Conservation (phyloP, 768 basidiomycete species). For the Auriscalpium orientale region DNA sequence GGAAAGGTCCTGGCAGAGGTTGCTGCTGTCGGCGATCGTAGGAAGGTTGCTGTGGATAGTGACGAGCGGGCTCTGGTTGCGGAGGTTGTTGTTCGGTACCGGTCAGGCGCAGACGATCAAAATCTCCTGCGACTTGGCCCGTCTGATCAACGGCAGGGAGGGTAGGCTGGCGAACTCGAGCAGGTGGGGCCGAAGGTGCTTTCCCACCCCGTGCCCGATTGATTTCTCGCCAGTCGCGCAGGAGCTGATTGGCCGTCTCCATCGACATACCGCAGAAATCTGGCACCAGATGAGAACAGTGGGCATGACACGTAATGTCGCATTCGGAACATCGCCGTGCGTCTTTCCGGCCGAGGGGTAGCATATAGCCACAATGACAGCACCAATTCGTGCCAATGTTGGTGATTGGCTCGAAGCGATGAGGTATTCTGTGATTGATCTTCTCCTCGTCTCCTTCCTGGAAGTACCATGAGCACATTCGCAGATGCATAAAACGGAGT, state of each 20-base stretch:
- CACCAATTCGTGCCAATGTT: slow-evolving; percentile 99
- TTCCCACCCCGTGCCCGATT: slow-evolving; percentile 59
- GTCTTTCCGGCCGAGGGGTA: slow-evolving; percentile 95
- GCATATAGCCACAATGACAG: slow-evolving; percentile 98
- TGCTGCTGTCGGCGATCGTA: slow-evolving; percentile 15
- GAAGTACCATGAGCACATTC: background rate
- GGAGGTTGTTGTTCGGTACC: slow-evolving; percentile 16
- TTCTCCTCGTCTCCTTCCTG: slow-evolving; percentile 97
- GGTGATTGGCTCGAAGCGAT: slow-evolving; percentile 94
- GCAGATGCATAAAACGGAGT: background rate
- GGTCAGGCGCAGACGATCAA: slow-evolving; percentile 18
- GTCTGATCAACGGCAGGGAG: slow-evolving; percentile 20
- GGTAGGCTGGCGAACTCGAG: slow-evolving; percentile 23
- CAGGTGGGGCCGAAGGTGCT: slow-evolving; percentile 30
- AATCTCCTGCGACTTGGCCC: slow-evolving; percentile 16
- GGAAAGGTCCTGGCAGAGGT: slow-evolving; percentile 14
- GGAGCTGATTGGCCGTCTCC: slow-evolving; percentile 93
- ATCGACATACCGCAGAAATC: slow-evolving; percentile 99
- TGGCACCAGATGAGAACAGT: slow-evolving; percentile 95
- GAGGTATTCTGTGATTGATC: slow-evolving; percentile 98
- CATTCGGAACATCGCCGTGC: slow-evolving; percentile 94
- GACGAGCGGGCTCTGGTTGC: slow-evolving; percentile 16
- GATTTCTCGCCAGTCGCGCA: slow-evolving; percentile 88
- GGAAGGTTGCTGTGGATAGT: slow-evolving; percentile 13
- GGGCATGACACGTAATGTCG: slow-evolving; percentile 92